Percentiles rank a stretch among this genome's conserved stretches.
phyloP scores from a whole-genome alignment of 805 yeast species.

The Barnettozyma sucrosica region DNA sequence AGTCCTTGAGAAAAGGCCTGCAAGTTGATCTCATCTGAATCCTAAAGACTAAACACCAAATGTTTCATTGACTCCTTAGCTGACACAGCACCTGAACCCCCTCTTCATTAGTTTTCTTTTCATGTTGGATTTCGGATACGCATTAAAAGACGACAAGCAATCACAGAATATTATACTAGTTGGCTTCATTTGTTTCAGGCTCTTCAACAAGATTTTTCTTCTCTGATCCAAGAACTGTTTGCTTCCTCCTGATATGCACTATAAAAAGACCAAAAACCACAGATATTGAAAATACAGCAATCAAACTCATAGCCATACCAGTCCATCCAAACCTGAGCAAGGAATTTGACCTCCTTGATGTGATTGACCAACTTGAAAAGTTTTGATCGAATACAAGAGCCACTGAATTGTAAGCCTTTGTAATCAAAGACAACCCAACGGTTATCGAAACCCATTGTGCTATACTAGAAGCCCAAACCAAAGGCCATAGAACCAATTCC shows the following conservation, averaged over 20 bases:
- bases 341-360: neutral
- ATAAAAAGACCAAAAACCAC: neutral
- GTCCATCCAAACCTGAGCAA: constrained; percentile 1
- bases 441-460: constrained; percentile 4
- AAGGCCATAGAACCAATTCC: neutral
- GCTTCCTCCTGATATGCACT: neutral
- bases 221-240: neutral
- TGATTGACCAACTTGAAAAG: neutral
- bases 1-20: no score
- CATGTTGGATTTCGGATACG: no score
- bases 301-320: constrained; percentile 3
- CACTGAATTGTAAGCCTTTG: neutral
- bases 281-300: neutral
- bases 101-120: no score
- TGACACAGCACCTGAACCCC: no score
- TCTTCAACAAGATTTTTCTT: neutral
- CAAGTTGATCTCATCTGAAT: no score
- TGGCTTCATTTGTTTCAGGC: neutral
- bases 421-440: neutral
- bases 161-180: neutral
- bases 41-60: no score
- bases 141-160: neutral
- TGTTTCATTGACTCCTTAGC: no score
- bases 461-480: neutral
- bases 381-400: neutral